A percentile compares a stretch with the other conserved stretches of the same genome.
phyloP scores from a whole-genome alignment of 257 asterid genomes.

The Euphrasia confusa region DNA sequence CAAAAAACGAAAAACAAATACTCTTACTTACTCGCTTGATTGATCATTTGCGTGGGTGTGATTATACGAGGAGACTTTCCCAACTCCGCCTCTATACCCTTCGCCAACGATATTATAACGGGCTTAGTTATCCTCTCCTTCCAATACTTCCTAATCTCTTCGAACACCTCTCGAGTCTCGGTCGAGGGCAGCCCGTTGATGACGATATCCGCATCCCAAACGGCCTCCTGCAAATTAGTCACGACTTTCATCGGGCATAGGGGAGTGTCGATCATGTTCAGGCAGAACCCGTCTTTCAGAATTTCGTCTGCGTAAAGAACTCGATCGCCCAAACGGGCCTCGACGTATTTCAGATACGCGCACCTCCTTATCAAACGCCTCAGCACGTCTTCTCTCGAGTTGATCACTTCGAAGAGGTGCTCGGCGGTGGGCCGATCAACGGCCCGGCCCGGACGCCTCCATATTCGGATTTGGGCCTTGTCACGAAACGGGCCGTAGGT shows the following conservation, averaged over 20 bases:
- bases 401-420: conserved; percentile 76
- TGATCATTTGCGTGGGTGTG: conserved; percentile 88
- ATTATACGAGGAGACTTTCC: conserved; percentile 71
- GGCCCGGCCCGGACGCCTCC: conserved; percentile 74
- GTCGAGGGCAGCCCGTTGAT: conserved; percentile 89
- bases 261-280: conserved; percentile 89
- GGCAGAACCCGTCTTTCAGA: conserved; percentile 77
- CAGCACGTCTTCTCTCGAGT: conserved; percentile 76
- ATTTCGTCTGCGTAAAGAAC: conserved; percentile 81
- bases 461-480: conserved; percentile 66
- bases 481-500: conserved; percentile 71
- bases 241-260: conserved; percentile 88
- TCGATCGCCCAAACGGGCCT: conserved; percentile 85
- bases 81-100: conserved; percentile 86
- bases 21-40: conserved; percentile 75
- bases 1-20: neutral
- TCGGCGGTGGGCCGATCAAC: conserved; percentile 70
- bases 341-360: conserved; percentile 76
- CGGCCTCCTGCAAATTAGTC: conserved; percentile 91
- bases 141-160: conserved; percentile 79
- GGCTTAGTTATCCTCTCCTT: conserved; percentile 74
- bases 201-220: conserved; percentile 91
- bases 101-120: conserved; percentile 68
- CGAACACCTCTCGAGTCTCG: conserved; percentile 71
- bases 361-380: conserved; percentile 87